Evolutionary conservation across 2,329 filamentous ascomycete species (phyloP).

Genomic region (Penicillium frequentans): DNA sequence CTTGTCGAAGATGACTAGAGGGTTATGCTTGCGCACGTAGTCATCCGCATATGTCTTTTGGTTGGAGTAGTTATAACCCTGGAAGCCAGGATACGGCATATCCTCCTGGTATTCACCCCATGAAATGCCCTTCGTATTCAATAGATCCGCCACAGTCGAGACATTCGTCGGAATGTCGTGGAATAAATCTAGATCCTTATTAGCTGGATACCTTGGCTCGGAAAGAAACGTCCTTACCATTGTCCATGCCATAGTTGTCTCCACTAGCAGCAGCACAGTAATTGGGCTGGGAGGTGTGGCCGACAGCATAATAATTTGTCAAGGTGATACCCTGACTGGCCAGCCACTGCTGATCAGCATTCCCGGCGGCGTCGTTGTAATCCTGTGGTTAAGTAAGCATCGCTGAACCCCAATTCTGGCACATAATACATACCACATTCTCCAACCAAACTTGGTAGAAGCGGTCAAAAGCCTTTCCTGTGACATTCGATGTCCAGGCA

Average conservation of each 20-base stretch:
- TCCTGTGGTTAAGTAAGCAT: slow-evolving; percentile 30
- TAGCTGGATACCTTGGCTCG: not conserved
- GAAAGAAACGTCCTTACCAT: slow-evolving; percentile 40
- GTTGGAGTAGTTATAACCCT: slow-evolving; percentile 65
- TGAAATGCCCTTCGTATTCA: slow-evolving; percentile 63
- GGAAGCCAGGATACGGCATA: slow-evolving; percentile 72
- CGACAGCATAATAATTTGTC: slow-evolving; percentile 60
- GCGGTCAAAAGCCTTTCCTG: slow-evolving; percentile 71
- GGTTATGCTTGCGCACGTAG: slow-evolving; percentile 83
- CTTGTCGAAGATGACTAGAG: slow-evolving; percentile 64
- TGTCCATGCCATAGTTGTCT: slow-evolving; percentile 71
- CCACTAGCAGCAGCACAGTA: slow-evolving; percentile 69
- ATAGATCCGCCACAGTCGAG: slow-evolving; percentile 68
- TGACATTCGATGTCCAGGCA: slow-evolving; percentile 63
- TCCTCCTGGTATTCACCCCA: slow-evolving; percentile 78
- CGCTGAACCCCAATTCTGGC: not conserved
- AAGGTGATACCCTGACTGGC: slow-evolving; percentile 58
- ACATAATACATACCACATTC: slow-evolving; percentile 58
- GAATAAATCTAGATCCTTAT: slow-evolving; percentile 51
- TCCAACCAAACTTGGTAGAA: slow-evolving; percentile 75
- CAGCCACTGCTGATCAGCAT: slow-evolving; percentile 45
- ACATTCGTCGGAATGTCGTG: slow-evolving; percentile 60
- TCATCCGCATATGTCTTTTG: slow-evolving; percentile 65
- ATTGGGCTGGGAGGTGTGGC: slow-evolving; percentile 77
- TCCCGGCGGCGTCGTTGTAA: slow-evolving; percentile 64